A percentile compares a stretch with the other conserved stretches of the same genome.
Evolutionary conservation across 139 green algal species (phyloP).

Genomic region (Klebsormidium nitens): DNA sequence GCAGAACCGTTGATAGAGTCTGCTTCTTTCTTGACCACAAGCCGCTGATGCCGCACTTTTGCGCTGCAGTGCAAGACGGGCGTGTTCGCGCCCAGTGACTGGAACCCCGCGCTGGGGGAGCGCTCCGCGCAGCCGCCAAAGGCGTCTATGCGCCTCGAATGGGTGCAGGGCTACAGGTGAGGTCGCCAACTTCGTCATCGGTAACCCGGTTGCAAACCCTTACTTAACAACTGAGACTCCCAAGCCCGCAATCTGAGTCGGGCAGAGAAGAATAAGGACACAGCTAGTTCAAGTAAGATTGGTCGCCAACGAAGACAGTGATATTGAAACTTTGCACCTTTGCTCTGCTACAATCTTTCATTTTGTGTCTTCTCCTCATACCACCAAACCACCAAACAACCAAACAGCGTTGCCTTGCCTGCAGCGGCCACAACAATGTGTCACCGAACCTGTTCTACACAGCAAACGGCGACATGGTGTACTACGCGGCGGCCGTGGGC

Average conservation of each 20-base stretch:
- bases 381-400: conserved; percentile 46
- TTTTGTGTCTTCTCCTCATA: conserved; percentile 57
- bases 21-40: too few species aligned
- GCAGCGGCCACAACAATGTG: neutral
- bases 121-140: conserved; percentile 59
- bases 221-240: too few species aligned
- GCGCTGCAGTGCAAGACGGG: conserved; percentile 62
- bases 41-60: too few species aligned
- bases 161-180: conserved; percentile 67
- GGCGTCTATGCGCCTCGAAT: conserved; percentile 55
- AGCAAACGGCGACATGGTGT: conserved; percentile 40
- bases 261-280: too few species aligned
- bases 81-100: conserved; percentile 58
- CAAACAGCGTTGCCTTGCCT: conserved; percentile 7
- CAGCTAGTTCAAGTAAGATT: too few species aligned
- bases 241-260: too few species aligned
- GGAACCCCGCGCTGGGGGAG: conserved; percentile 52
- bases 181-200: too few species aligned
- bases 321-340: too few species aligned
- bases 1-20: too few species aligned
- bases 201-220: too few species aligned
- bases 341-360: conserved; percentile 9
- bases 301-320: too few species aligned
- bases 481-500: conserved; percentile 57
- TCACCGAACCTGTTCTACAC: neutral